Evolutionary conservation across 2,329 filamentous ascomycete species (phyloP), one percentile per base, ranked within the genome.

Genomic region (Neobulgaria alba): DNA sequence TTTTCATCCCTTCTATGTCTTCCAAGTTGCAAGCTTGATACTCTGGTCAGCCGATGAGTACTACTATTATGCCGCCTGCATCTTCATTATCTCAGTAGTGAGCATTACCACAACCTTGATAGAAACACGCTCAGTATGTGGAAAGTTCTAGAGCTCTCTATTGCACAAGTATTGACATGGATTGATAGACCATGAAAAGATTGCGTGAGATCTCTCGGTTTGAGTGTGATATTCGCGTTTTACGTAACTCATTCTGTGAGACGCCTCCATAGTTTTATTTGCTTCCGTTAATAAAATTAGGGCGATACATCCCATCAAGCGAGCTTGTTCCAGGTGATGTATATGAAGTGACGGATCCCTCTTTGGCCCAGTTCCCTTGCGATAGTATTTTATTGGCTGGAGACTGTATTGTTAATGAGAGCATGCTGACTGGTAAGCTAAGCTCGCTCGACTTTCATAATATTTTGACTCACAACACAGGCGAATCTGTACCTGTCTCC

Each of bases 401-500:
- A 30, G 93, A 98, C 63, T 95, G 89, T 57, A 96, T 98, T 48
- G 89, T 98, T 50, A 98, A 98, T 57, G 92, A 98, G 64, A 96
- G 92, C 65, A 98, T 98, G 92, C 75, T 98, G 26, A 98, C 92
- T 29, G 78, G 69, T 72, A 57, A 49, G 57, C 14, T 18, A 18
- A 23, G 10, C 19, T n/a, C 26, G n/a, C 32, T 7, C 29, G 33
- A 16, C n/a, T 19, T 4, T 34, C 18, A n/a, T 12, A 12, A 15
- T 14, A 10, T 12, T 3, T 33, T 23, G 30, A 26, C 45, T 53
- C 18, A 51, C 29, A 33, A 32, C 29, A 4, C 39, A 75, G 84
- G 90, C 43, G 92, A 98, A 68, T 96, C 92, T 30, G 89, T 98
- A 3, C 93, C 92, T 2, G 90, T 98, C 1, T 95, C 89, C 2